Evolutionary conservation across 140 eudicot species (phyloP), one percentile per base, ranked within the genome.

Genomic region (Senecio squalidus): DNA sequence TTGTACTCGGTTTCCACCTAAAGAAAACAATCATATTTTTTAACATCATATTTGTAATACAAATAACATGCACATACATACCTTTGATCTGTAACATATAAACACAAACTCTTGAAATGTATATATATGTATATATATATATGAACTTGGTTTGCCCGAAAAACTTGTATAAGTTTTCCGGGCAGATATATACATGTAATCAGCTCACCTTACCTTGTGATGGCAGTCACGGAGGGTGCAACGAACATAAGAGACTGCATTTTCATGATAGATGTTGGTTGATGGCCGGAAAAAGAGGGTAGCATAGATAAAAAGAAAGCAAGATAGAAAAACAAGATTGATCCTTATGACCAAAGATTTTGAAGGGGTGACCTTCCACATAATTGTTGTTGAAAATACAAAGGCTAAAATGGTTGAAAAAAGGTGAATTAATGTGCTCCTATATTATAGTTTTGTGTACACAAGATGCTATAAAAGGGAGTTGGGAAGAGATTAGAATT

Each of bases 171-270:
- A 56, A 20, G 22, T 38, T 50, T 51, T 30, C 45, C n/a, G 5
- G 33, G 40, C 22, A 17, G n/a, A n/a, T n/a, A n/a, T n/a, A n/a
- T n/a, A 60, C n/a, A 48, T 4, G 5, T 9, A 16, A 9, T 24
- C 34, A 41, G 78, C 94, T 86, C 94, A 91, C 96, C 95, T 92
- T 80, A 92, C 98, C 98, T 87, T 84, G 86, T 75, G 98, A 73
- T 82, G 89, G 60, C 98, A 86, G 6, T 72, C 88, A 29, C 83
- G 84, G 36, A 81, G 68, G 3, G 94, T 70, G 62, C 98, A 91
- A 17, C 80, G 75, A 20, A 86, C 72, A 16, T 77, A 60, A 2
- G 84, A 51, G 1, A 84, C 58, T 0, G 92, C 77, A 20, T 56
- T 72, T 50, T 81, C 77, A 17, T 69, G 92, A 27, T 80, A 87